phyloP scores from a whole-genome alignment of 768 basidiomycete species.

The Panaeolus papilionaceus region DNA sequence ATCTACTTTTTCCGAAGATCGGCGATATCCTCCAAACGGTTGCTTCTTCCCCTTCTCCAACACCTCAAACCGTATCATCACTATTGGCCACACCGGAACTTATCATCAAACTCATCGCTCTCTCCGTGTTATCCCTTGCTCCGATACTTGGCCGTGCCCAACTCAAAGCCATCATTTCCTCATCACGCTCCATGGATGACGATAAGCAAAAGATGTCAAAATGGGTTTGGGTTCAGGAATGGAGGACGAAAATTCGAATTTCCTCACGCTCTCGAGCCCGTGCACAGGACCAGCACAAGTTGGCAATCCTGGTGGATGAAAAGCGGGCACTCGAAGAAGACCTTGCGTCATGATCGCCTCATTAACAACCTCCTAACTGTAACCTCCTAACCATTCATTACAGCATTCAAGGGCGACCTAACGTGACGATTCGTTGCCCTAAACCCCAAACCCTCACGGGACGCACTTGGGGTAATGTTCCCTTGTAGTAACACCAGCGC shows the following conservation, averaged over 20 bases:
- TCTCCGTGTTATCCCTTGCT: slow-evolving; percentile 85
- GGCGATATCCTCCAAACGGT: slow-evolving; percentile 89
- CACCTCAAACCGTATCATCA: slow-evolving; percentile 81
- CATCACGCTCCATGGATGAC: slow-evolving; percentile 30
- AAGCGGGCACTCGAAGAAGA: slow-evolving; percentile 54
- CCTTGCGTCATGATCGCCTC: slow-evolving; percentile 39
- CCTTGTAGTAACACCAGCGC: slow-evolving; percentile 1
- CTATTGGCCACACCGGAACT: slow-evolving; percentile 86
- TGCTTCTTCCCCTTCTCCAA: slow-evolving; percentile 71
- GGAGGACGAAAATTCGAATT: slow-evolving; percentile 65
- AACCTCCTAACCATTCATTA: not conserved
- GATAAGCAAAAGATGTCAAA: slow-evolving; percentile 36
- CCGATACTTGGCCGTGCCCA: slow-evolving; percentile 82
- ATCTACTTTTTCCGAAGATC: slow-evolving; percentile 53
- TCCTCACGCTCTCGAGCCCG: slow-evolving; percentile 56
- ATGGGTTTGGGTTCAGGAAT: slow-evolving; percentile 75
- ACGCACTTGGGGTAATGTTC: not conserved
- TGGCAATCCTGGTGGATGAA: slow-evolving; percentile 61
- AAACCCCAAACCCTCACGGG: slow-evolving; percentile 1
- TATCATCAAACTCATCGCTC: slow-evolving; percentile 80
- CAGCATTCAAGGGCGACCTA: not conserved
- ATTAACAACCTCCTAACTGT: not conserved
- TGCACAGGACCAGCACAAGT: slow-evolving; percentile 49
- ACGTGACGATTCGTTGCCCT: not conserved
- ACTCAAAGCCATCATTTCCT: slow-evolving; percentile 61